A percentile compares a stretch with the other conserved stretches of the same genome.
These are phyloP conservation scores for Leccinellum rugosiceps DNA, from an alignment of 768 basidiomycete genomes.

Conservation along the genomic window DNA sequence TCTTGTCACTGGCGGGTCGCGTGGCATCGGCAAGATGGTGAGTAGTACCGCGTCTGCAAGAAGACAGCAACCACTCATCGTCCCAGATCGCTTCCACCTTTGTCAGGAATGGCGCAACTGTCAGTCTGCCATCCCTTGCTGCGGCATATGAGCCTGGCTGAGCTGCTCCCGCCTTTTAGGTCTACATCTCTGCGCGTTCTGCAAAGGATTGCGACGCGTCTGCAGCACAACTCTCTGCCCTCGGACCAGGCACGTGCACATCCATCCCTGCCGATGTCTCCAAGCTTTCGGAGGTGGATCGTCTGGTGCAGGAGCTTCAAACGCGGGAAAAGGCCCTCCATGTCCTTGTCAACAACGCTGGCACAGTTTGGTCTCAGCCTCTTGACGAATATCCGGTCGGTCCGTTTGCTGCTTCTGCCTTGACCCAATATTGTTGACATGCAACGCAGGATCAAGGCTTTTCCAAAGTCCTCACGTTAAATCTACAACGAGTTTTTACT, in stretches of 20 bases:
- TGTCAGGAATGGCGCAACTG: constrained; percentile 58
- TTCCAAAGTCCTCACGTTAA: constrained; percentile 58
- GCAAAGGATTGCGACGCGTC: constrained; percentile 49
- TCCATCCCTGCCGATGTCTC: constrained; percentile 54
- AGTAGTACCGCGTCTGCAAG: constrained; percentile 19
- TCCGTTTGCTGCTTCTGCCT: constrained; percentile 2
- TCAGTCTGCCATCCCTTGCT: constrained; percentile 16
- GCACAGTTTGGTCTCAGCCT: constrained; percentile 51
- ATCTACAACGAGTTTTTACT: constrained; percentile 62
- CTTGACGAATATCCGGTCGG: constrained; percentile 46
- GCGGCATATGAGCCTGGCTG: background rate
- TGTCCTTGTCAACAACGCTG: constrained; percentile 64
- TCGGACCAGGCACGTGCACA: constrained; percentile 55
- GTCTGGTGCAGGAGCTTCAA: constrained; percentile 48
- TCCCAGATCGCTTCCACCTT: constrained; percentile 61
- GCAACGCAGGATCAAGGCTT: constrained; percentile 48
- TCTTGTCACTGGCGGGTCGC: constrained; percentile 62
- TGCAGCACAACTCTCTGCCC: constrained; percentile 46
- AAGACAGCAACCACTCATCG: constrained; percentile 5
- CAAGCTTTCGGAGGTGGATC: constrained; percentile 50
- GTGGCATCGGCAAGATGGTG: constrained; percentile 67
- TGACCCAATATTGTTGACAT: background rate
- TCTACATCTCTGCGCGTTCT: constrained; percentile 62
- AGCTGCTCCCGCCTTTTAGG: constrained; percentile 28
- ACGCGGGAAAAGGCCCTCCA: constrained; percentile 52